These are phyloP conservation scores for Chalaropsis thielavioides DNA, from an alignment of 2,329 filamentous ascomycete species.

Conservation along the genomic window DNA sequence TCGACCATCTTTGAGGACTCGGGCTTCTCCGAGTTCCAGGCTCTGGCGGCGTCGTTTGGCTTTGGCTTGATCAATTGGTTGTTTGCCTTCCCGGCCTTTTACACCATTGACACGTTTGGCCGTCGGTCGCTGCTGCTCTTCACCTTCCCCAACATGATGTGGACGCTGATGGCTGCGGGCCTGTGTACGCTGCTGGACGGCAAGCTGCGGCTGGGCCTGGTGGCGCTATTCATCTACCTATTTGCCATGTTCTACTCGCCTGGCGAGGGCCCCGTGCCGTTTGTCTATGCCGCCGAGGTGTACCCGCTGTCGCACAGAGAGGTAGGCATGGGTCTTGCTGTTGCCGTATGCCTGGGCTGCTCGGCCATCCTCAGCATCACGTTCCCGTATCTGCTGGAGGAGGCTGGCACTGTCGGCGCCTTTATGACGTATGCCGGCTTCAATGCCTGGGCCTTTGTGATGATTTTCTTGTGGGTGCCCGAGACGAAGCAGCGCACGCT, in stretches of 20 bases:
- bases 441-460: constrained; percentile 38
- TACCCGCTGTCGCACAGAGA: constrained; percentile 50
- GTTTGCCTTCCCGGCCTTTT: constrained; percentile 52
- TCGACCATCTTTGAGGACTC: constrained; percentile 32
- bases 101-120: constrained; percentile 53
- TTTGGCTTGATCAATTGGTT: constrained; percentile 45
- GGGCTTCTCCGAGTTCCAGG: constrained; percentile 27
- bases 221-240: constrained; percentile 49
- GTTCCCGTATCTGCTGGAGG: constrained; percentile 34
- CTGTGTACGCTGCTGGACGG: constrained; percentile 28
- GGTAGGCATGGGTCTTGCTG: constrained; percentile 49
- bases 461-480: constrained; percentile 43
- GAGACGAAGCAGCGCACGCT: constrained; percentile 44
- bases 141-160: constrained; percentile 52
- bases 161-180: constrained; percentile 36
- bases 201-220: constrained; percentile 35
- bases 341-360: constrained; percentile 45
- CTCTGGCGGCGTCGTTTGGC: constrained; percentile 31
- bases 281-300: constrained; percentile 45
- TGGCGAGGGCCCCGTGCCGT: constrained; percentile 49
- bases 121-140: constrained; percentile 47
- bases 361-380: constrained; percentile 37
- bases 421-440: constrained; percentile 40
- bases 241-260: constrained; percentile 53
- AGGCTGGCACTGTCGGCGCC: constrained; percentile 22